Conservation (phyloP, 2,329 filamentous ascomycete genomes). For the Calonectria leucothoes region DNA sequence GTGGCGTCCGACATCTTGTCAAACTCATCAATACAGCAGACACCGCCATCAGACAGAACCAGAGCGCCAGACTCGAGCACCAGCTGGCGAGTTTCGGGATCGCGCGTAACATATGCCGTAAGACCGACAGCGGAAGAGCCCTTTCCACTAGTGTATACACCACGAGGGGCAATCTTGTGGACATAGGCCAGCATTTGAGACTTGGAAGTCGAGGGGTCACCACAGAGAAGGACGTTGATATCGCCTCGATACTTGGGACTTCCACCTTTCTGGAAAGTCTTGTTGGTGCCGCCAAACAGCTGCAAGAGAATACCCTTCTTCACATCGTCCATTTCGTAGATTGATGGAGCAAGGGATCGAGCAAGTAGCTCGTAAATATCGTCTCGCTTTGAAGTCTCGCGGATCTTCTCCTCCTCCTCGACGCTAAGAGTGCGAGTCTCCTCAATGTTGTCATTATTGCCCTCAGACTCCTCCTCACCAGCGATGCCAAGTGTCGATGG, state of each 20-base stretch:
- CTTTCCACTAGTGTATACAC: conserved; percentile 84
- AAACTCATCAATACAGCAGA: conserved; percentile 88
- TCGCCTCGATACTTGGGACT: conserved; percentile 96
- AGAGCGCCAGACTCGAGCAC: conserved; percentile 84
- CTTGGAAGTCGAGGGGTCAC: conserved; percentile 96
- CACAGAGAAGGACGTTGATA: conserved; percentile 96
- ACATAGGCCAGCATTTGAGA: conserved; percentile 95
- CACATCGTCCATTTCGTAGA: conserved; percentile 98
- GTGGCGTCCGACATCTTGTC: conserved; percentile 88
- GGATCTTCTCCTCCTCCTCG: conserved; percentile 92
- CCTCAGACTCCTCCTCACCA: conserved; percentile 72
- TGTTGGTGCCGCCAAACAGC: conserved; percentile 97
- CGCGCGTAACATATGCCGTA: conserved; percentile 83
- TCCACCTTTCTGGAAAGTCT: conserved; percentile 95
- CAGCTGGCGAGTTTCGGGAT: conserved; percentile 83
- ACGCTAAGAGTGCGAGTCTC: conserved; percentile 85
- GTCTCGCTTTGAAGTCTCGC: conserved; percentile 78
- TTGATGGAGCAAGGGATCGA: conserved; percentile 90
- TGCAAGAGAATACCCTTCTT: conserved; percentile 98
- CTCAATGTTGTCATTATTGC: conserved; percentile 80
- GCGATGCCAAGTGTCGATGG: conserved; percentile 87
- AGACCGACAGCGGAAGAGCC: conserved; percentile 85
- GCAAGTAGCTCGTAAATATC: conserved; percentile 95
- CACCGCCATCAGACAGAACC: conserved; percentile 83
- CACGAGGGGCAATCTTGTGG: conserved; percentile 95